These are phyloP conservation scores for Gossypium herbaceum DNA, from an alignment of 345 rosid genomes.

Conservation along the genomic window DNA sequence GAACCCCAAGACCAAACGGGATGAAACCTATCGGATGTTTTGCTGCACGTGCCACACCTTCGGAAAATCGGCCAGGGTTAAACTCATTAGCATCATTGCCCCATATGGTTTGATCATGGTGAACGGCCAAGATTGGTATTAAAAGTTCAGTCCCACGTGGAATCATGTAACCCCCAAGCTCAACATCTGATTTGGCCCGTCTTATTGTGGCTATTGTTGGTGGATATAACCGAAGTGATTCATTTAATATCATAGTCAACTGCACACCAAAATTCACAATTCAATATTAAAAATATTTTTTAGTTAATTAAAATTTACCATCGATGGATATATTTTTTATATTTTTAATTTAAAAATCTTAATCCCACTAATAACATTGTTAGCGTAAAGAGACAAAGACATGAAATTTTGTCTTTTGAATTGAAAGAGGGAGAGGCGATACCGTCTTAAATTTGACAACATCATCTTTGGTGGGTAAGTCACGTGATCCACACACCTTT, in stretches of 20 bases:
- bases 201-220: slow-evolving; percentile 71
- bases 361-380: too few species aligned
- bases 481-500: slow-evolving; percentile 77
- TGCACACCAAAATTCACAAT: slow-evolving; percentile 23
- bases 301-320: too few species aligned
- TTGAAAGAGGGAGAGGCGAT: slow-evolving; percentile 5
- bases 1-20: slow-evolving; percentile 73
- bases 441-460: slow-evolving; percentile 77
- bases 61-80: slow-evolving; percentile 64
- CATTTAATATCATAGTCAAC: slow-evolving; percentile 62
- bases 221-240: slow-evolving; percentile 67
- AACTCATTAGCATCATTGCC: slow-evolving; percentile 72
- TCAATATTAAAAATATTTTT: not conserved
- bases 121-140: slow-evolving; percentile 73
- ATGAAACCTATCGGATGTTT: slow-evolving; percentile 68
- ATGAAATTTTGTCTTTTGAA: not conserved
- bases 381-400: not conserved
- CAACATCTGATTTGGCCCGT: slow-evolving; percentile 50
- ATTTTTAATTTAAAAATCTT: too few species aligned
- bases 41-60: slow-evolving; percentile 71
- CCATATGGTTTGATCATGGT: slow-evolving; percentile 71
- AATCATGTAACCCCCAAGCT: slow-evolving; percentile 73
- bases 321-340: too few species aligned
- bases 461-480: slow-evolving; percentile 61
- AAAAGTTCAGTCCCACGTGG: slow-evolving; percentile 64